phyloP scores from a whole-genome alignment of 1,139 yeast species.

The Suhomyces guaymorum region DNA sequence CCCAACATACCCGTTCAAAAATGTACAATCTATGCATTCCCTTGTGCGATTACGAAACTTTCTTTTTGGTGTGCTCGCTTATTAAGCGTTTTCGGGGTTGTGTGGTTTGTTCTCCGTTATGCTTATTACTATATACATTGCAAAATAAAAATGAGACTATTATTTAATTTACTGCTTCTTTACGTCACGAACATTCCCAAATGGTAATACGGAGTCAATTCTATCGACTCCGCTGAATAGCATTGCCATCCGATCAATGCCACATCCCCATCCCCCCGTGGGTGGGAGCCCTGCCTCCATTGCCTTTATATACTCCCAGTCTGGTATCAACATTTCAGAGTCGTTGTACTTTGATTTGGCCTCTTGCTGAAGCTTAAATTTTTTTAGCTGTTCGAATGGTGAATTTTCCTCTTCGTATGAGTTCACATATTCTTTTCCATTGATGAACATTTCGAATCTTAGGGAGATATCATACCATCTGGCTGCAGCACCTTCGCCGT shows the following conservation, averaged over 20 bases:
- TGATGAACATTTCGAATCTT: constrained; percentile 81
- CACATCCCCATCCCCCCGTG: constrained; percentile 98
- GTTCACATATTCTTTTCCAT: constrained; percentile 81
- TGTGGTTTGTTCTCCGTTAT: no score
- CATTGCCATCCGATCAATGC: constrained; percentile 88
- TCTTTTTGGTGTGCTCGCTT: neutral
- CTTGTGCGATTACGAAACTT: neutral
- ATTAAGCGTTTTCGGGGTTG: neutral
- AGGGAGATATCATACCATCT: constrained; percentile 51
- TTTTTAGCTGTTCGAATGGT: constrained; percentile 65
- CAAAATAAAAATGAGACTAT: no score
- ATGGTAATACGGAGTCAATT: constrained; percentile 78
- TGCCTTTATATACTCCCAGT: constrained; percentile 64
- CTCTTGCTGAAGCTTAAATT: constrained; percentile 58
- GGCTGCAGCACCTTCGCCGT: constrained; percentile 16
- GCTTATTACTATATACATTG: no score
- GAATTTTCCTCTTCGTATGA: constrained; percentile 97
- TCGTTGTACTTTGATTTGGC: constrained; percentile 53
- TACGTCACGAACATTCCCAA: constrained; percentile 81
- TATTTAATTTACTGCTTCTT: constrained; percentile 55
- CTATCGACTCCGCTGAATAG: constrained; percentile 61
- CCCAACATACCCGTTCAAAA: no score
- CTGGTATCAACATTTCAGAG: constrained; percentile 68
- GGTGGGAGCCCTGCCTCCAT: constrained; percentile 97
- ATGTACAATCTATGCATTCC: no score